Conservation (phyloP, 2,329 filamentous ascomycete species). For the Botrytis medusae region DNA sequence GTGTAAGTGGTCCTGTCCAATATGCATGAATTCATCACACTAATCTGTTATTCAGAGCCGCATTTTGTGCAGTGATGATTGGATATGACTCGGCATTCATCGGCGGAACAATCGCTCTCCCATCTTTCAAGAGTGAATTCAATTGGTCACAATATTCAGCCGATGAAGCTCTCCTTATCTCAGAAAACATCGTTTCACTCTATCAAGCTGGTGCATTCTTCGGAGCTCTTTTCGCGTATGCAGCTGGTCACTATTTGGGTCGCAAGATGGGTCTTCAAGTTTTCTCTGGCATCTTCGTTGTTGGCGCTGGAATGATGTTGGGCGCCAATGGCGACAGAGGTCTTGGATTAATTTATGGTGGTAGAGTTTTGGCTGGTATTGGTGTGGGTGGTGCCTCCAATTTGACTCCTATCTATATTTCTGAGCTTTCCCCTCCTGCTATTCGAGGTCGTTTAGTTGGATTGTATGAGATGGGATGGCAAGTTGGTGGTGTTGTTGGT, state of each 20-base stretch:
- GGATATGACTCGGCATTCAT: slow-evolving; percentile 36
- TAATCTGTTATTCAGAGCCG: slow-evolving; percentile 42
- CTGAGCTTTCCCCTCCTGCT: slow-evolving; percentile 53
- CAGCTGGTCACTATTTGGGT: slow-evolving; percentile 18
- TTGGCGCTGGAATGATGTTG: slow-evolving; percentile 73
- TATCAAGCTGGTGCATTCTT: slow-evolving; percentile 35
- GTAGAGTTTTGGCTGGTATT: slow-evolving; percentile 33
- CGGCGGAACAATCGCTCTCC: slow-evolving; percentile 32
- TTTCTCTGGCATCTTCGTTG: slow-evolving; percentile 62
- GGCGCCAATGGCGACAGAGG: slow-evolving; percentile 42
- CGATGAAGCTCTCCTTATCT: slow-evolving; percentile 22
- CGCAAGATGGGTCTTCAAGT: slow-evolving; percentile 52
- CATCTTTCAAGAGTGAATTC: slow-evolving; percentile 32
- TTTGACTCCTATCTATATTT: slow-evolving; percentile 63
- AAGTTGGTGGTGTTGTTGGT: slow-evolving; percentile 62
- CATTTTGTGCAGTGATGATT: slow-evolving; percentile 54
- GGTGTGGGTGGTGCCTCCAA: slow-evolving; percentile 47
- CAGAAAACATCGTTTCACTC: slow-evolving; percentile 36
- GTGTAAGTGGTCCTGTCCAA: slow-evolving; percentile 25
- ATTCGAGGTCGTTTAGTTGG: slow-evolving; percentile 55
- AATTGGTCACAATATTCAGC: slow-evolving; percentile 31
- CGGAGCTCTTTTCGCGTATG: slow-evolving; percentile 24
- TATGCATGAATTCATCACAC: not conserved
- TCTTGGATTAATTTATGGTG: slow-evolving; percentile 28
- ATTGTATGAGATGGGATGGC: slow-evolving; percentile 66